Evolutionary conservation across 257 asterid species (phyloP).

Genomic region (Nicotiana otophora): DNA sequence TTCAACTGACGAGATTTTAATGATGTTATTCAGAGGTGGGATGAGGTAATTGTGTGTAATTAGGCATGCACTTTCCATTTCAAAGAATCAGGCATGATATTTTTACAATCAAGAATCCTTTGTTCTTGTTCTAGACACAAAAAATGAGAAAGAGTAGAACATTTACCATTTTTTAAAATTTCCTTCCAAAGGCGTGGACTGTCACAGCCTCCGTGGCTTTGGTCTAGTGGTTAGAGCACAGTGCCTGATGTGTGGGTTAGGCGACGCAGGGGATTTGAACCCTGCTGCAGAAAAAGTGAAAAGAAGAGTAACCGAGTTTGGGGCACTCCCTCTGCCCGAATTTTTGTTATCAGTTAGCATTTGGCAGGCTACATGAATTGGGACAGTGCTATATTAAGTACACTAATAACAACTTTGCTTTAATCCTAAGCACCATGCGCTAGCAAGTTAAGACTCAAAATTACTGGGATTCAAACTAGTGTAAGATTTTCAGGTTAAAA

Average conservation of each 20-base stretch:
- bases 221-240: neutral
- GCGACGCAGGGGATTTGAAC: neutral
- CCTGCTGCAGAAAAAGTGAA: neutral
- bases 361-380: neutral
- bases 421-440: too few species aligned
- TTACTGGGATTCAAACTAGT: neutral
- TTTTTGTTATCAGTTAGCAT: neutral
- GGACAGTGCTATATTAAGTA: neutral
- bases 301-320: too few species aligned
- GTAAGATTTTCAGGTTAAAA: neutral
- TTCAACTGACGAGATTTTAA: neutral
- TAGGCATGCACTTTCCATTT: too few species aligned
- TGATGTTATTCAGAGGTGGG: too few species aligned
- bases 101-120: neutral
- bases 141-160: neutral
- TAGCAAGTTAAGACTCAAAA: neutral
- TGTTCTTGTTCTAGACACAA: neutral
- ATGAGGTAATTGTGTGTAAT: too few species aligned
- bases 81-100: too few species aligned
- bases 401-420: too few species aligned
- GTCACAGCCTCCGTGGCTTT: neutral
- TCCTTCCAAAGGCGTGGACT: neutral
- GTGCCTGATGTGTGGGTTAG: neutral
- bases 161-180: neutral
- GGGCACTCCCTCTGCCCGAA: neutral